Conservation (phyloP, 164 flowering plant genomes). For the Tetrastigma voinierianum region DNA sequence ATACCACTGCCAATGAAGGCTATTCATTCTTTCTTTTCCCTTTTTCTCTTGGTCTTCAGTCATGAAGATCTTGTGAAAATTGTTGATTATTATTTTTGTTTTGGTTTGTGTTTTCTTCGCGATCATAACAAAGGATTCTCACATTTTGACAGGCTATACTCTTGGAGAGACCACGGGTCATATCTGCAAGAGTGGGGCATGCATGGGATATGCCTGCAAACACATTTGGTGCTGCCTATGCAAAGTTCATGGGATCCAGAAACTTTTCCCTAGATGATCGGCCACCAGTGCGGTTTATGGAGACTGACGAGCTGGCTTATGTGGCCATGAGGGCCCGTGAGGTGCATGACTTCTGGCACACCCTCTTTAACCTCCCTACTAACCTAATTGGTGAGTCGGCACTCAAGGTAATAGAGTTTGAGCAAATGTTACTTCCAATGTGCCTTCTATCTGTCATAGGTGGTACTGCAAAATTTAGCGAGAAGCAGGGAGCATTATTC, state of each 20-base stretch:
- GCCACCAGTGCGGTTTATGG: slow-evolving; percentile 92
- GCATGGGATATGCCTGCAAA: slow-evolving; percentile 90
- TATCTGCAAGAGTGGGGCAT: slow-evolving; percentile 71
- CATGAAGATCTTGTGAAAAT: too few relatives aligned
- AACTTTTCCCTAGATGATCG: slow-evolving; percentile 95
- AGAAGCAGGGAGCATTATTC: slow-evolving; percentile 69
- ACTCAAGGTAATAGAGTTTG: slow-evolving; percentile 88
- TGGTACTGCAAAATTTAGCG: slow-evolving; percentile 73
- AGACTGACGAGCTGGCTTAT: slow-evolving; percentile 85
- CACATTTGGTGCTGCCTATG: slow-evolving; percentile 97
- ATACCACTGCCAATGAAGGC: too few relatives aligned
- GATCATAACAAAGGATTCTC: background rate
- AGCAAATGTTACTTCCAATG: slow-evolving; percentile 98
- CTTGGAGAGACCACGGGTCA: slow-evolving; percentile 81
- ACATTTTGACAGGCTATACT: slow-evolving; percentile 60
- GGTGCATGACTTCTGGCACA: slow-evolving; percentile 97
- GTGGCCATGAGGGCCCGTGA: slow-evolving; percentile 90
- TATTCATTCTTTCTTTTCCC: background rate
- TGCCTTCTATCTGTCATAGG: slow-evolving; percentile 80
- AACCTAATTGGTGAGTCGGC: slow-evolving; percentile 94
- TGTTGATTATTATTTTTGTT: background rate
- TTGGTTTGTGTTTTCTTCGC: background rate
- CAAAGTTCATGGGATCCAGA: slow-evolving; percentile 84
- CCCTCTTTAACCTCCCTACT: slow-evolving; percentile 84
- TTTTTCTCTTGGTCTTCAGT: too few relatives aligned